phyloP scores from a whole-genome alignment of 2,329 filamentous ascomycete genomes.

The Diaporthe vexans region DNA sequence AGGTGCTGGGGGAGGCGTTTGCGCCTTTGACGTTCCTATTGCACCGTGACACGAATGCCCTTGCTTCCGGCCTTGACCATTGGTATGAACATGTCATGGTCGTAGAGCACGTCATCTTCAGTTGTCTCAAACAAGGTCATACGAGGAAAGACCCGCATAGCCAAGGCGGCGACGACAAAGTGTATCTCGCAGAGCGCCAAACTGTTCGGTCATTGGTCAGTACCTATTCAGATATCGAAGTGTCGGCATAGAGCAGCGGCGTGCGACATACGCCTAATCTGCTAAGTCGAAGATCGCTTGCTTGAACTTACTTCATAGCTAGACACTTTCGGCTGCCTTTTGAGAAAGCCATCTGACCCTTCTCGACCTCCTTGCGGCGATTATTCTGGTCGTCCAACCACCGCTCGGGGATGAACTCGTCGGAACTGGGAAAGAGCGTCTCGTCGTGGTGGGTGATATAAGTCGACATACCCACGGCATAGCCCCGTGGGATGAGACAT shows the following conservation, averaged over 20 bases:
- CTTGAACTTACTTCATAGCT: constrained; percentile 33
- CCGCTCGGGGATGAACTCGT: constrained; percentile 43
- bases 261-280: not conserved
- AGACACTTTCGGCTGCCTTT: constrained; percentile 31
- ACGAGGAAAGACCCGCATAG: constrained; percentile 26
- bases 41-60: constrained; percentile 28
- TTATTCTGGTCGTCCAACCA: constrained; percentile 42
- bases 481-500: constrained; percentile 43
- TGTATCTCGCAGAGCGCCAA: constrained; percentile 36
- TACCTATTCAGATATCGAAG: not conserved
- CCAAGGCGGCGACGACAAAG: constrained; percentile 27
- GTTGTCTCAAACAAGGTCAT: constrained; percentile 35
- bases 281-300: not conserved
- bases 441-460: constrained; percentile 43
- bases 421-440: constrained; percentile 40
- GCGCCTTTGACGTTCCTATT: not conserved
- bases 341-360: constrained; percentile 26
- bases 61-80: constrained; percentile 31
- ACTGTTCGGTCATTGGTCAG: constrained; percentile 16
- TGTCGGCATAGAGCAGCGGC: not conserved
- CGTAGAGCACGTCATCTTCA: constrained; percentile 31
- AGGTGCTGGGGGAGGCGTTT: no score
- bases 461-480: constrained; percentile 41
- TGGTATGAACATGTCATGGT: constrained; percentile 39
- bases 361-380: constrained; percentile 35